Base-by-base conservation (phyloP, 495 filamentous ascomycete species). In the Glonium stellatum region DNA sequence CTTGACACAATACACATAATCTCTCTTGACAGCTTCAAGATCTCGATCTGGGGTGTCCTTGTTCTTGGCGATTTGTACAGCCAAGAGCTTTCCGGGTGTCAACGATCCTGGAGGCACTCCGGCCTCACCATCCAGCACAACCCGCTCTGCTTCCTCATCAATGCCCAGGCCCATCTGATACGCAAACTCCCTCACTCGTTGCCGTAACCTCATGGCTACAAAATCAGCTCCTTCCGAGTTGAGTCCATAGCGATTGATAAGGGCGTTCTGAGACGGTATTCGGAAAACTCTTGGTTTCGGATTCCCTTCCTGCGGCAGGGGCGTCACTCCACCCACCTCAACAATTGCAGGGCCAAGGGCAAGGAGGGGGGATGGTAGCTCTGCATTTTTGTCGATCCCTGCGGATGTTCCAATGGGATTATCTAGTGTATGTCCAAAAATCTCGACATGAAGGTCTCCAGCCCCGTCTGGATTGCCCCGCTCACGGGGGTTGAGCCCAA, bases 31-130 rank as follows among this genome's bases (percentile, higher is more conserved):
- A 22, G 91, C 90, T 27, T 88, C 80, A 42, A 95, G 83, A 70
- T 98, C 89, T 13, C 78, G 77, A 63, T 95, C 90, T 9, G 89
- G 81, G 0, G 93, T 98, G 44, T 75, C 69, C 76, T 93, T 95
- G 75, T 96, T 97, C 82, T 98, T 97, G n/a, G 92, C 90, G 25
- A 98, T 83, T 70, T 98, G 92, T n/a, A 98, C 90, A 0, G 88
- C 86, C 44, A 97, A 75, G 58, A 97, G 75, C 51, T 85, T 82
- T 6, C 92, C 91, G 0, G 82, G 76, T 36, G 78, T 73, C 60
- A 98, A 71, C 71, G 84, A 89, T 0, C 93, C 93, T 0, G 90
- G 87, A 60, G 75, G 82, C 59, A 80, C 82, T 55, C 76, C 80
- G 25, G 78, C 82, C 48, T 82, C 80, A 12, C 87, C 88, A 60